phyloP scores from a whole-genome alignment of 352 stramenopile species.

The Globisporangium barbulae region DNA sequence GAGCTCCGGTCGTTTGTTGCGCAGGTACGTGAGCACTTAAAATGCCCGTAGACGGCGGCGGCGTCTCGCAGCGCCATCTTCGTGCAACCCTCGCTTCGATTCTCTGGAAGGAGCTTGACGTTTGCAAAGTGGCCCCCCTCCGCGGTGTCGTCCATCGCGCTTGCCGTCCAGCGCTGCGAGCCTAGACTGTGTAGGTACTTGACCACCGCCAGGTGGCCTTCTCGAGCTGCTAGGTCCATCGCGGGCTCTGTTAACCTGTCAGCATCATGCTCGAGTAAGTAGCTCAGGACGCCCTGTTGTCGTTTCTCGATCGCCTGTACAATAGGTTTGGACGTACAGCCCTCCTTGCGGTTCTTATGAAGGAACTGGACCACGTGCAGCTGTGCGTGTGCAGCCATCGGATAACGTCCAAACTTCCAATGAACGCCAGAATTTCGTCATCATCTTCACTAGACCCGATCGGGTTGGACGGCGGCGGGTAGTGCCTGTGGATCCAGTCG shows the following conservation, averaged over 20 bases:
- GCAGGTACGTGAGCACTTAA: background rate
- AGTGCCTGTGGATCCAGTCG: background rate
- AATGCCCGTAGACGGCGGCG: background rate
- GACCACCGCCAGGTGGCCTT: background rate
- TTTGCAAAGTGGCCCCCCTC: constrained; percentile 1
- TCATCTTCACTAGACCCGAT: background rate
- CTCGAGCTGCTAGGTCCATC: background rate
- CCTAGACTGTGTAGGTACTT: background rate
- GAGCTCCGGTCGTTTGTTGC: constrained; percentile 1
- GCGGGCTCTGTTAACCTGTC: background rate
- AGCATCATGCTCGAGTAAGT: background rate
- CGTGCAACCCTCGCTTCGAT: background rate
- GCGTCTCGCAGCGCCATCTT: background rate
- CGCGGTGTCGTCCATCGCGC: constrained; percentile 7
- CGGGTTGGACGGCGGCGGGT: background rate
- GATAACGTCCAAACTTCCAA: constrained; percentile 1
- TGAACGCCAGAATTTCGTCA: background rate
- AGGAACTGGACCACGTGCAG: background rate
- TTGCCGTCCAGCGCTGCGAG: background rate
- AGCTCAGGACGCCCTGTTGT: background rate
- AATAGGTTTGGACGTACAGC: background rate
- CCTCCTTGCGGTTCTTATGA: background rate
- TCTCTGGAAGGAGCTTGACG: background rate
- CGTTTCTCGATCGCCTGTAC: background rate
- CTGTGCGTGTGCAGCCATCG: constrained; percentile 5